Evolutionary conservation across 345 rosid genomes (phyloP).

Genomic region (Turritis glabra): DNA sequence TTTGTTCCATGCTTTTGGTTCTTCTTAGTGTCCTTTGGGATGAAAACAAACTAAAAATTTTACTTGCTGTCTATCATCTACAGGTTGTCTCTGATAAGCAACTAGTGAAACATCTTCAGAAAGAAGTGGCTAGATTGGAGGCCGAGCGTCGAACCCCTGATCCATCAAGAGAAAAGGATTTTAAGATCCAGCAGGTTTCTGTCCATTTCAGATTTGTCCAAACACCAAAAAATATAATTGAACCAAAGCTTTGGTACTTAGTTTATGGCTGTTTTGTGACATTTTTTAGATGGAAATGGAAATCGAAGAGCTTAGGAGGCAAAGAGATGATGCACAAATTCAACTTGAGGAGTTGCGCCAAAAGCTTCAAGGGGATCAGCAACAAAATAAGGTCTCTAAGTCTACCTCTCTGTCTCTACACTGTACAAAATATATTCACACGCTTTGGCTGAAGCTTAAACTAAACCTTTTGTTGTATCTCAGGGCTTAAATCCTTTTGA

Average conservation of each 20-base stretch:
- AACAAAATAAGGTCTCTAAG: conserved; percentile 39
- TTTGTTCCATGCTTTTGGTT: conserved; percentile 11
- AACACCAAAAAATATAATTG: neutral
- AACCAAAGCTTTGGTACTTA: conserved; percentile 16
- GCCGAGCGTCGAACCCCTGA: conserved; percentile 97
- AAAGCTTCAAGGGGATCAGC: conserved; percentile 69
- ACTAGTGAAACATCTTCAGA: conserved; percentile 95
- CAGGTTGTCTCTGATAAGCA: conserved; percentile 98
- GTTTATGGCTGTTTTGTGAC: conserved; percentile 6
- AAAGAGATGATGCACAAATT: conserved; percentile 84
- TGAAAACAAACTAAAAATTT: neutral
- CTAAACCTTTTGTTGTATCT: conserved; percentile 27
- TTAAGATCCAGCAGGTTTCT: conserved; percentile 80
- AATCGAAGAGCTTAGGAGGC: conserved; percentile 81
- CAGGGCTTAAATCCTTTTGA: conserved; percentile 58
- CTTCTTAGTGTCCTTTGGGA: conserved; percentile 2
- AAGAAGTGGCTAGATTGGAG: conserved; percentile 97
- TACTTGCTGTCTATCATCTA: neutral
- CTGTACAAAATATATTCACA: neutral
- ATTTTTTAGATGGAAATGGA: conserved; percentile 86
- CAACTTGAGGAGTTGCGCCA: conserved; percentile 79
- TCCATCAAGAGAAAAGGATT: conserved; percentile 83
- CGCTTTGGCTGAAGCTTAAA: neutral
- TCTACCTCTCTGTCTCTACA: conserved; percentile 6
- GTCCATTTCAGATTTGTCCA: neutral